Conservation (phyloP, 2,329 filamentous ascomycete genomes). For the Colletotrichum incanum region DNA sequence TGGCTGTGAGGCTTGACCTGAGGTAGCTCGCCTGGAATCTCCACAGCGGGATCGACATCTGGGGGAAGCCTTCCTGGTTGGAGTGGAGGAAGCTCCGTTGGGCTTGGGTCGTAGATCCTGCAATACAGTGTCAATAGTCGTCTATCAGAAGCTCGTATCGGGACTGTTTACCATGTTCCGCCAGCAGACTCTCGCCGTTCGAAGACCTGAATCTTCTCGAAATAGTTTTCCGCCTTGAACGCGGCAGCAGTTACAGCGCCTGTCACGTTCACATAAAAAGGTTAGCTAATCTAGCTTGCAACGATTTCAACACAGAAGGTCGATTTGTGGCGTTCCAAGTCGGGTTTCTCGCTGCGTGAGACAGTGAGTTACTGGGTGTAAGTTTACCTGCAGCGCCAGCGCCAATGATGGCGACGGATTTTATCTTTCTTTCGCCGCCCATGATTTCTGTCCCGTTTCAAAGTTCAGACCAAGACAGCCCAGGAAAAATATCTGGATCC, state of each 20-base stretch:
- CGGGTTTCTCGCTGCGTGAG: background rate
- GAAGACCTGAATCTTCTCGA: conserved; percentile 59
- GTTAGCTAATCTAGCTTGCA: background rate
- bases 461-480: background rate
- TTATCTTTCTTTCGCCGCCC: conserved; percentile 49
- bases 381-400: conserved; percentile 59
- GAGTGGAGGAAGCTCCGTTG: conserved; percentile 52
- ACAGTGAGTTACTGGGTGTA: background rate
- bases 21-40: conserved; percentile 60
- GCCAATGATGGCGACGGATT: conserved; percentile 60
- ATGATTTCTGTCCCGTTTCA: conserved; percentile 18
- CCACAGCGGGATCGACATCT: conserved; percentile 62
- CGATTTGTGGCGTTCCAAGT: background rate
- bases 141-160: background rate
- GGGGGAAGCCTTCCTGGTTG: conserved; percentile 61
- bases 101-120: conserved; percentile 68
- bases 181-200: conserved; percentile 60
- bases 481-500: background rate
- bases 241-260: conserved; percentile 65
- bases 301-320: background rate
- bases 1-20: conserved; percentile 55
- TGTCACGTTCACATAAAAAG: conserved; percentile 43
- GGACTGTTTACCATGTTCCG: conserved; percentile 59
- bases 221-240: conserved; percentile 61
- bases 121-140: background rate